Evolutionary conservation across 345 rosid genomes (phyloP).

Genomic region (Trapa bicornis): DNA sequence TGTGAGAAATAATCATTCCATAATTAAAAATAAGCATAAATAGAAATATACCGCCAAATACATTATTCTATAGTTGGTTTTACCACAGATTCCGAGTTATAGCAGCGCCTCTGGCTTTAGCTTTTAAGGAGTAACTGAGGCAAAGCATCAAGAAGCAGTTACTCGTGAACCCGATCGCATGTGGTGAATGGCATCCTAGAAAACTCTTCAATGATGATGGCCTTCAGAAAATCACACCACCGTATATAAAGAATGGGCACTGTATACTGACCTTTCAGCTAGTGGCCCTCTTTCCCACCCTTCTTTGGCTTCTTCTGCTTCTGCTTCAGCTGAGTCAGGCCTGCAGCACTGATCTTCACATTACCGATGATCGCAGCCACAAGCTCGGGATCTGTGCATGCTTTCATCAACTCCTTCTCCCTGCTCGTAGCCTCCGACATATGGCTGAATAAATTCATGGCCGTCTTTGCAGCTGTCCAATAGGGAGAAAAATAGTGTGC

Average conservation of each 20-base stretch:
- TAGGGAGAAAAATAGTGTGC: not conserved
- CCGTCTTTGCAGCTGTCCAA: slow-evolving; percentile 69
- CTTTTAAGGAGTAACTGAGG: too few relatives aligned
- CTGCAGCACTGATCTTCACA: slow-evolving; percentile 82
- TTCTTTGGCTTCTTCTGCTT: slow-evolving; percentile 91
- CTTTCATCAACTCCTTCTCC: slow-evolving; percentile 96
- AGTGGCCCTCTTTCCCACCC: slow-evolving; percentile 9
- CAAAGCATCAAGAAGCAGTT: too few relatives aligned
- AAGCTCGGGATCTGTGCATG: slow-evolving; percentile 86
- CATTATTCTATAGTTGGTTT: too few relatives aligned
- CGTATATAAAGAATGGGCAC: not conserved
- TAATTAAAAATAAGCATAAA: too few relatives aligned
- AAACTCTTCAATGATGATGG: too few relatives aligned
- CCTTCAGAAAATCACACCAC: too few relatives aligned
- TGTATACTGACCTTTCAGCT: not conserved
- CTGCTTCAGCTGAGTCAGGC: slow-evolving; percentile 88
- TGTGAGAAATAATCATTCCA: too few relatives aligned
- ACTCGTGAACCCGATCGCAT: too few relatives aligned
- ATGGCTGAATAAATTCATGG: slow-evolving; percentile 85
- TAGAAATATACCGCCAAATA: too few relatives aligned
- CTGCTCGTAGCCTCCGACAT: slow-evolving; percentile 63
- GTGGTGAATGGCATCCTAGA: too few relatives aligned
- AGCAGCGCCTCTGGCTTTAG: too few relatives aligned
- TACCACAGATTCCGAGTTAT: too few relatives aligned
- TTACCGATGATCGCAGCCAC: slow-evolving; percentile 86